Evolutionary conservation across 106 monocot genomes (phyloP), one percentile per base, ranked within the genome.

Genomic region (Agapanthus africanus): DNA sequence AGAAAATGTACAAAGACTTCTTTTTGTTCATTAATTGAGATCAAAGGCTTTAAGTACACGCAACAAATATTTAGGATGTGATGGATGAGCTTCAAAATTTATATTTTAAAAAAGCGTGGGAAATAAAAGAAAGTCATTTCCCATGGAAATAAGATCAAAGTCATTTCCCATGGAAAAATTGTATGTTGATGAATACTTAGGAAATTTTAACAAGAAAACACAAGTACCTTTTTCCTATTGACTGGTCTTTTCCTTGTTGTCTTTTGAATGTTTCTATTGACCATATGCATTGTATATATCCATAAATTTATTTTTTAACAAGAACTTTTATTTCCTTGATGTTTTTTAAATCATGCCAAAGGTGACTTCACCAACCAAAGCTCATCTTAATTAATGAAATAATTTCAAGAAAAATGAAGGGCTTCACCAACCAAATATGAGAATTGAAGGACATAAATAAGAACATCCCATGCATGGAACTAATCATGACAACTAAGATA

Each of bases 401-500:
- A n/a, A n/a, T n/a, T n/a, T n/a, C n/a, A n/a, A 25, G 11, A 52
- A 52, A 52, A 52, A 11, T 5, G 26, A 25, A 52, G 11, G 23
- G 6, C 21, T 25, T 23, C 5, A 6, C 10, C 52, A 52, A 52
- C 23, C 18, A 56, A 56, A 56, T 26, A 3, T 56, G 56, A 56
- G 56, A 31, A 52, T 26, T 23, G 21, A 52, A 52, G 11, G 3
- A 56, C 30, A 56, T 30, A 13, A 28, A 30, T 30, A 30, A 19
- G 19, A 56, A 11, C 3, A 25, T 25, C 26, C 10, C n/a, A 49
- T 49, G 23, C 35, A 61, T 34, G 61, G 61, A n/a, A n/a, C n/a
- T n/a, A 36, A 61, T 36, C 33, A 61, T 61, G 35, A 61, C 61
- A 61, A 61, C 35, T 19, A 61, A 61, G 3, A 52, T 33, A 19